Evolutionary conservation across 2,329 filamentous ascomycete species (phyloP), one percentile per base, ranked within the genome.

Genomic region (Ophiocordyceps camponoti-rufipedis): DNA sequence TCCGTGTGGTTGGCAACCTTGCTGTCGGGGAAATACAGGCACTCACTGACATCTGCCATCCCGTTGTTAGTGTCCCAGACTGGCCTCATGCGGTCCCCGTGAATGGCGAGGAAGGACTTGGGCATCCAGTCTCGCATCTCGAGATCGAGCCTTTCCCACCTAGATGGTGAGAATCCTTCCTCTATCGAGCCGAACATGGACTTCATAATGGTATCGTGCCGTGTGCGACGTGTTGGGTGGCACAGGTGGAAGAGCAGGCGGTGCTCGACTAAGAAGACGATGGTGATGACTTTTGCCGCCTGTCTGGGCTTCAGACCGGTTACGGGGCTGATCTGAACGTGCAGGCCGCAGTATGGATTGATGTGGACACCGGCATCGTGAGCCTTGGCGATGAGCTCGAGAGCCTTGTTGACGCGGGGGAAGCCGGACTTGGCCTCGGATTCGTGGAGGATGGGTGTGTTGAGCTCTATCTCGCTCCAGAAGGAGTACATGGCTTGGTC

Each of bases 261-360:
- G n/a, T 45, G 32, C 18, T 53, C 51, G 12, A 53, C 32, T 13
- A 51, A 11, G 9, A 48, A 43, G 59, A 88, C 72, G 18, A 93
- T 63, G 0, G 86, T 91, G 49, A 87, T 75, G 38, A 85, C 60
- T 28, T 94, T 69, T 62, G 94, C 93, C 54, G 87, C 76, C 56
- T 87, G 88, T 23, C 80, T 80, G 28, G 87, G 63, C 11, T 77
- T 49, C 18, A 48, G 18, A 7, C 45, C 48, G 7, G n/a, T 28
- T 1, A 35, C 44, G 4, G 47, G 48, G 14, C 47, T 46, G 9
- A 52, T 40, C 41, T 52, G 47, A 13, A 53, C 46, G 23, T 52
- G 49, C 13, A 53, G 28, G 11, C 49, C 51, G 35, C 50, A 52
- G 10, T 23, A 32, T 3, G 45, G 28, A 1, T 46, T 43, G 8